Evolutionary conservation across 345 rosid species (phyloP), one percentile per base, ranked within the genome.

Genomic region (Ailanthus altissimus): DNA sequence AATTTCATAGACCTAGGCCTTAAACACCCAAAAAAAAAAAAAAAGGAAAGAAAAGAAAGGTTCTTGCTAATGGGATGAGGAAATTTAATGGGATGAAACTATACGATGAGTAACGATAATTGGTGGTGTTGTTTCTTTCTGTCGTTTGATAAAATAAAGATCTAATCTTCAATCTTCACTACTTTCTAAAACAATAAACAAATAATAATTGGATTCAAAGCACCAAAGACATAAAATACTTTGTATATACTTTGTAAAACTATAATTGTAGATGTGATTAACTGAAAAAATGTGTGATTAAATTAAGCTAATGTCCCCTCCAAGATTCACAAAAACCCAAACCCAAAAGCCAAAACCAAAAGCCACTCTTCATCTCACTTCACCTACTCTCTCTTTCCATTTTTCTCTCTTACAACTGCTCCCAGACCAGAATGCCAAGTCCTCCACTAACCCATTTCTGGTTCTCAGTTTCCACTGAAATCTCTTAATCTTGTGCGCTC

Each of bases 301-400:
- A 80, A 77, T 69, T 50, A 82, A 54, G 73, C 36, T 61, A 81
- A 75, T 84, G 69, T 81, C 79, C 77, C 75, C 42, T 77, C 49
- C 60, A 80, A 79, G 81, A 65, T 75, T 72, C 78, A 78, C 68
- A 79, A 74, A 78, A 85, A 79, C 85, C 88, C 83, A 85, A 78
- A 80, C 71, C 87, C n/a, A 74, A 78, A 85, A 80, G 83, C 88
- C 83, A 85, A 79, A 80, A 68, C 87, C 78, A 20, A 58, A 70
- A 50, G 73, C 77, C 56, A 78, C 53, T 51, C 43, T 72, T 18
- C 77, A 71, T 77, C 80, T 73, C 83, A 66, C 73, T 42, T 88
- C 58, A 77, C 82, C 84, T 21, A 68, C 66, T 70, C 49, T 60
- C 49, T 21, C 65, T 16, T 60, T 65, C 14, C 77, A 58, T 74